Evolutionary conservation across 495 filamentous ascomycete genomes (phyloP).

Genomic region (Paragyromitra xinjiangensis): DNA sequence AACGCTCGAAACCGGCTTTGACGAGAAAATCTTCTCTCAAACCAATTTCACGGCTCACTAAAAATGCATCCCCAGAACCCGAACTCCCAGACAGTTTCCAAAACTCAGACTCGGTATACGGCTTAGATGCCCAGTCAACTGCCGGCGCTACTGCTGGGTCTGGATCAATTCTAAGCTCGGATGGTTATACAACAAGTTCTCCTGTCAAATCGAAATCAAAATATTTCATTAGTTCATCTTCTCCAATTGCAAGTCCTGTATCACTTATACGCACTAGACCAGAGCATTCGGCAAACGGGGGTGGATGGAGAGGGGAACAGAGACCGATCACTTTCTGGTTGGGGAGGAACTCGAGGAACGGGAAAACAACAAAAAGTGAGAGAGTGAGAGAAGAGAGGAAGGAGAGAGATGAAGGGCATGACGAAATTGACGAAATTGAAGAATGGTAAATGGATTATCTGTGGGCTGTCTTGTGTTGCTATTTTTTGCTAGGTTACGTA

Average conservation of each 20-base stretch:
- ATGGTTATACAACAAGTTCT: not conserved
- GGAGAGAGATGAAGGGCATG: not conserved
- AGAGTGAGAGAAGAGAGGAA: not conserved
- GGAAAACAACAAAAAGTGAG: not conserved
- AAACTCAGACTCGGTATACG: not conserved
- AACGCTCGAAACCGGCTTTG: not conserved
- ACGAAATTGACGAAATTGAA: conserved; percentile 41
- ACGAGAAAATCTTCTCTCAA: conserved; percentile 5
- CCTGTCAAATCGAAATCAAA: not conserved
- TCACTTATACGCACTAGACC: not conserved
- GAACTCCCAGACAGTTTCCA: not conserved
- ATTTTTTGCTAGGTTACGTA: conserved; percentile 6
- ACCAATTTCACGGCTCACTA: not conserved
- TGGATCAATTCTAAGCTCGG: not conserved
- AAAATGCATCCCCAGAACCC: not conserved
- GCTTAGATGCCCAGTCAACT: conserved; percentile 1
- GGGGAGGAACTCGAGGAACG: not conserved
- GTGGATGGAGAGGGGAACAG: not conserved
- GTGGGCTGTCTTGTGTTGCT: not conserved
- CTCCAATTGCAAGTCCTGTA: conserved; percentile 26
- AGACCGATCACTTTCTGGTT: not conserved
- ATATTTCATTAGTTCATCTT: conserved; percentile 18
- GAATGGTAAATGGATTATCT: conserved; percentile 15
- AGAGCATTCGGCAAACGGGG: not conserved
- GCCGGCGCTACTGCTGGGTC: conserved; percentile 36